A percentile compares a stretch with the other conserved stretches of the same genome.
Conservation (phyloP, 805 yeast species). For the Candida schatavii region DNA sequence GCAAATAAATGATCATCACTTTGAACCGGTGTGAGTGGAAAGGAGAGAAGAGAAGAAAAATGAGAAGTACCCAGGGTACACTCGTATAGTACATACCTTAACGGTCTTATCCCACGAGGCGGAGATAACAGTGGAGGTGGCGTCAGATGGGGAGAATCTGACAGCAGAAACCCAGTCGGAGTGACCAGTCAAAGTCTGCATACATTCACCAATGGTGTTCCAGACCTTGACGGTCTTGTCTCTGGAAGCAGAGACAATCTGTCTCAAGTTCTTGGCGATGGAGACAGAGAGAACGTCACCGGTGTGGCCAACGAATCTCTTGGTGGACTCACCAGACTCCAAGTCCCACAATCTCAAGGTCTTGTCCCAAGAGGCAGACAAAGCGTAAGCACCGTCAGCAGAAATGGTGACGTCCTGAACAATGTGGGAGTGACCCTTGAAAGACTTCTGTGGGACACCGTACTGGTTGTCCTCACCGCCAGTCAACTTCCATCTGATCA, state of each 20-base stretch:
- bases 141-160: conserved; percentile 88
- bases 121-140: conserved; percentile 79
- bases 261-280: conserved; percentile 93
- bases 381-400: conserved; percentile 95
- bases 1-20: conserved; percentile 94
- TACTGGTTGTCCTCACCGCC: conserved; percentile 90
- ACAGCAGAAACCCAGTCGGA: conserved; percentile 98
- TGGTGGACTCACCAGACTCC: conserved; percentile 87
- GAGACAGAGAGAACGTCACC: conserved; percentile 97
- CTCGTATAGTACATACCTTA: conserved; percentile 84
- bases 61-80: not conserved
- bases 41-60: conserved; percentile 4
- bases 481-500: conserved; percentile 95
- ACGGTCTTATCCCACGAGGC: conserved; percentile 99
- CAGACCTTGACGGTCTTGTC: conserved; percentile 99
- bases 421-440: conserved; percentile 98
- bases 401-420: conserved; percentile 97
- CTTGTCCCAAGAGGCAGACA: conserved; percentile 99
- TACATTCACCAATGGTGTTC: conserved; percentile 98
- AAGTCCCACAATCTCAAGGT: conserved; percentile 98
- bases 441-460: conserved; percentile 97
- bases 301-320: conserved; percentile 97
- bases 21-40: conserved; percentile 20
- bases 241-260: conserved; percentile 97
- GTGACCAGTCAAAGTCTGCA: conserved; percentile 93